Evolutionary conservation across 2,329 filamentous ascomycete species (phyloP), one percentile per base, ranked within the genome.

Genomic region (Penicillium brevicompactum): DNA sequence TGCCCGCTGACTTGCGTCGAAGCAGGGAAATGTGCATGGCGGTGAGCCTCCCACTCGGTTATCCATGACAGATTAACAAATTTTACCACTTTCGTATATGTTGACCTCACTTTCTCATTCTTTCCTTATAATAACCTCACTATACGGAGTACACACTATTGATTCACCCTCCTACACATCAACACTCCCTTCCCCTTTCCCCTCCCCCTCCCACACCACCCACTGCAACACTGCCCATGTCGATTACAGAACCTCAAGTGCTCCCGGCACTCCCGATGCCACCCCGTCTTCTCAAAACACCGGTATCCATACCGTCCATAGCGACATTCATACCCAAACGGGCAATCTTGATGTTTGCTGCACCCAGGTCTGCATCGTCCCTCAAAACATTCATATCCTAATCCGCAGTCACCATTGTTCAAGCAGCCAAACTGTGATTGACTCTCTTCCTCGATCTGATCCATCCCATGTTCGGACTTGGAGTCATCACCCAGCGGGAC

Each of bases 61-160:
- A 75, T 75, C 73, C 73, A 55, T 73, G 58, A 75, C 72, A 75
- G 73, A 75, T 75, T 65, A 57, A 27, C 13, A 11, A 34, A 2
- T 10, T 38, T 21, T 2, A 9, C 18, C 3, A 18, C 38, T 41
- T 18, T 41, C 21, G 38, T 11, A 18, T 7, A 4, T 21, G 1
- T 21, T 41, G 21, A 11, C 4, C 38, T 21, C 1, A 4, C 4
- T 10, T 41, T 41, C 8, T 21, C 18, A 22, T 21, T 9, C 7
- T 4, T 9, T 40, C 3, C 7, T 40, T 40, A 8, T 16, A 13
- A 37, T 6, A 37, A n/a, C 14, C 9, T 37, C 34, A 37, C 9
- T 13, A 37, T 37, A 18, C 18, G 18, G 18, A 18, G 18, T 18
- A 18, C 18, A 18, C 18, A 18, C 18, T 18, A 18, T 18, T 18